A percentile compares a stretch with the other conserved stretches of the same genome.
These are phyloP conservation scores for Annulohypoxylon moriforme DNA, from an alignment of 495 filamentous ascomycete genomes.

Conservation along the genomic window DNA sequence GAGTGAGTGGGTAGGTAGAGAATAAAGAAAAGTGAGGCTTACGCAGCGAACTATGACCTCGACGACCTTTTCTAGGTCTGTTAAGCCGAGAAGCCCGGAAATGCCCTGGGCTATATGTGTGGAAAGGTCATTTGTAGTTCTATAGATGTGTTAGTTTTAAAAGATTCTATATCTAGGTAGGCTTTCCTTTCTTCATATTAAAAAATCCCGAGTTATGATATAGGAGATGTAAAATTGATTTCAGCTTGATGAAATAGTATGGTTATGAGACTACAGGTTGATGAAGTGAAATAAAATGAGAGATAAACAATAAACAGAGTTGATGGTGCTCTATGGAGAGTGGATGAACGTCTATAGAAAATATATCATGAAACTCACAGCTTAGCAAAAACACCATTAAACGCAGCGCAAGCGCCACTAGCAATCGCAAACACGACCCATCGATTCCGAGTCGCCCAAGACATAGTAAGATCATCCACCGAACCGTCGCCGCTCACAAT, in stretches of 20 bases:
- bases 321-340: neutral
- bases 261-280: neutral
- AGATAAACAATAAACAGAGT: neutral
- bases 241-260: neutral
- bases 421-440: conserved; percentile 88
- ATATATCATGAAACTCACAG: conserved; percentile 66
- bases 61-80: conserved; percentile 62
- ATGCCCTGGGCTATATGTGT: conserved; percentile 72
- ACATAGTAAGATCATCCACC: conserved; percentile 23
- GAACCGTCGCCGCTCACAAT: conserved; percentile 1
- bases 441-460: conserved; percentile 56
- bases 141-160: conserved; percentile 45
- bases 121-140: conserved; percentile 88
- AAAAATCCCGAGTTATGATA: neutral
- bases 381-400: conserved; percentile 97
- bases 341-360: neutral
- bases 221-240: neutral
- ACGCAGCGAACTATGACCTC: conserved; percentile 77
- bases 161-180: no score
- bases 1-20: neutral
- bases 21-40: conserved; percentile 50
- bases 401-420: conserved; percentile 88
- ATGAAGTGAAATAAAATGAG: neutral
- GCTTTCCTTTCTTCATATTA: no score
- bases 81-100: conserved; percentile 69